Evolutionary conservation across 1,284 basidiomycete species (phyloP).

Genomic region (Heterobasidion annosum): DNA sequence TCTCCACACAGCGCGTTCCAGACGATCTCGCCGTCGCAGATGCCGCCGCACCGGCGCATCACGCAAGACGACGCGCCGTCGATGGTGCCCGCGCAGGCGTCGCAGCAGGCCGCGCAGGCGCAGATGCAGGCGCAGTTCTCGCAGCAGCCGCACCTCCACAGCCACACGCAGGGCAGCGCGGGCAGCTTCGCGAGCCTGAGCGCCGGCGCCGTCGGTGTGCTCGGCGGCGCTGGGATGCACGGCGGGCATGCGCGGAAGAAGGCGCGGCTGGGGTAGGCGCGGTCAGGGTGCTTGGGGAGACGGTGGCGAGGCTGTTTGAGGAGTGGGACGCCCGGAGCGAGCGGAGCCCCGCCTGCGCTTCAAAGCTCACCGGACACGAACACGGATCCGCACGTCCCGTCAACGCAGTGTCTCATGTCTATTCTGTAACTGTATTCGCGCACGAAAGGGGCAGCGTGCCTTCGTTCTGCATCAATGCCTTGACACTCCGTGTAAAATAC

Average conservation of each 20-base stretch:
- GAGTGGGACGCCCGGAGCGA: no score
- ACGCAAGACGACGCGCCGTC: slow-evolving; percentile 74
- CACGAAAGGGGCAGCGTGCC: no score
- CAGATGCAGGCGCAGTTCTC: slow-evolving; percentile 27
- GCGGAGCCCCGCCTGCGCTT: no score
- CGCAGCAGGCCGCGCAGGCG: slow-evolving; percentile 8
- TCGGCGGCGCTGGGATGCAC: slow-evolving; percentile 10
- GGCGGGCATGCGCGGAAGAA: slow-evolving; percentile 33
- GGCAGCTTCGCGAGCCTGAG: slow-evolving; percentile 43
- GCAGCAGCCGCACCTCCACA: slow-evolving; percentile 24
- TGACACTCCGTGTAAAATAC: no score
- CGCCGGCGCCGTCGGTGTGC: slow-evolving; percentile 24
- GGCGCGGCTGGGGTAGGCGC: slow-evolving; percentile 26
- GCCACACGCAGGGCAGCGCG: slow-evolving; percentile 26
- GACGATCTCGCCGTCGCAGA: slow-evolving; percentile 41
- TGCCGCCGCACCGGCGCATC: slow-evolving; percentile 65
- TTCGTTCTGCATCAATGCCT: no score
- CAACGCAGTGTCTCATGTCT: no score
- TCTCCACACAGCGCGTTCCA: slow-evolving; percentile 46
- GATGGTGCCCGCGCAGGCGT: slow-evolving; percentile 55
- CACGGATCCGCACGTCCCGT: no score
- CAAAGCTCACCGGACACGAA: no score
- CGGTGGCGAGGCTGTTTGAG: neutral
- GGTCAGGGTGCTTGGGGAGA: neutral
- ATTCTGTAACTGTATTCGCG: no score